Base-by-base conservation (phyloP, 768 basidiomycete genomes). In the Lactarius evosmus region DNA sequence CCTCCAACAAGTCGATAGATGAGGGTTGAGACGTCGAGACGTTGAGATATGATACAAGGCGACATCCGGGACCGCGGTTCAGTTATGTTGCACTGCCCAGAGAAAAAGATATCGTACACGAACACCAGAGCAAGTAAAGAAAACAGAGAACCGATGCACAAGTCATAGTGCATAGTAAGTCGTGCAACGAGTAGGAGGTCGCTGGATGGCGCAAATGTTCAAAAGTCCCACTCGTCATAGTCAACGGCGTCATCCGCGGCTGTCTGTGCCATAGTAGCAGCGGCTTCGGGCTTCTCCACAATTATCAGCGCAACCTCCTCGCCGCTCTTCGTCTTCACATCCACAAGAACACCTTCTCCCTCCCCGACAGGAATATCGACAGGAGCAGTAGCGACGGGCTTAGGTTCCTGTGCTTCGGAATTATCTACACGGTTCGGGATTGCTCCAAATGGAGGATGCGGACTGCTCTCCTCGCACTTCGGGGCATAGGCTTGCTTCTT, bases 381-480 rank as follows among this genome's bases (percentile, higher is more conserved):
- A 40, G 65, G 14, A 32, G 32, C 11, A 29, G 55, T 3, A 30
- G 51, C 2, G 44, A 52, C 30, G 27, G 55, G 27, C 16, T 58
- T 51, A 63, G 5, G 30, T 34, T 49, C 62, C 61, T 66, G 61
- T 49, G n/a, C 56, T 19, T 5, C 30, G 41, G 51, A 19, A 41
- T 63, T 32, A 58, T 63, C 41, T 55, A 32, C 46, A 22, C 30
- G 22, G 56, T 54, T 59, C 53, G 38, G 32, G 12, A 22, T 32
- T 27, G 44, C 29, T 22, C 41, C 34, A 34, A 56, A 41, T 38
- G 55, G 34, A 40, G 27, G 41, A 49, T 12, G 46, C 25, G 19
- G 17, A 56, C 36, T 33, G 34, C 46, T 60, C 50, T 33, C 56
- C 56, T 59, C 53, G 55, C 57, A 46, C 60, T 59, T 67, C 30